A percentile compares a stretch with the other conserved stretches of the same genome.
These are phyloP conservation scores for Lentinus brumalis DNA, from an alignment of 768 basidiomycete genomes.

Conservation along the genomic window DNA sequence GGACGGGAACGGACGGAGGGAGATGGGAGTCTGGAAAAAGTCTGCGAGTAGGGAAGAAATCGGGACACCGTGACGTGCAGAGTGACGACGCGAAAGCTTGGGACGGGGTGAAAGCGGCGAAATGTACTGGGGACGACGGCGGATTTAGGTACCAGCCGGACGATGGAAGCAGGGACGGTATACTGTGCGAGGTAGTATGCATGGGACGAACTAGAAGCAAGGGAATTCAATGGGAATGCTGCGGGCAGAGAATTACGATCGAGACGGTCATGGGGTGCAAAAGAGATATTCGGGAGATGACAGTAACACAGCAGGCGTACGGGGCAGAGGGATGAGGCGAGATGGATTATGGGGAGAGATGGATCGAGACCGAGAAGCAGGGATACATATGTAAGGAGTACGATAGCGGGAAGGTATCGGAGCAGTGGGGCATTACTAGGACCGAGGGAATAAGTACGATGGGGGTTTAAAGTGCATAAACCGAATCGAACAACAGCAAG, in stretches of 20 bases:
- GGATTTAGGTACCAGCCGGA: constrained; percentile 5
- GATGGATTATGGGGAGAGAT: not conserved
- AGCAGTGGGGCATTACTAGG: not conserved
- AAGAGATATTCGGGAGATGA: constrained; percentile 3
- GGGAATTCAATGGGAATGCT: not conserved
- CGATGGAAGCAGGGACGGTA: not conserved
- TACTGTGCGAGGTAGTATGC: not conserved
- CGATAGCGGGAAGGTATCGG: constrained; percentile 4
- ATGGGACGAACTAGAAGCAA: constrained; percentile 1
- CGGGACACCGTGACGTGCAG: not conserved
- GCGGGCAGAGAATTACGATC: constrained; percentile 15
- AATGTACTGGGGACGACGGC: not conserved
- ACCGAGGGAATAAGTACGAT: not conserved
- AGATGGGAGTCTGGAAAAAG: not conserved
- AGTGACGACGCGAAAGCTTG: not conserved
- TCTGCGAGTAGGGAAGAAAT: not conserved
- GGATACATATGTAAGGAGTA: constrained; percentile 1
- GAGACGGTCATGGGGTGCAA: constrained; percentile 13
- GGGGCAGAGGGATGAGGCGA: constrained; percentile 16
- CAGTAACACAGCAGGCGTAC: constrained; percentile 9
- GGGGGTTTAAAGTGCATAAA: not conserved
- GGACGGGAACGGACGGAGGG: not conserved
- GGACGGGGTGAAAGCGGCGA: not conserved
- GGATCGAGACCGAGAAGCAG: not conserved
- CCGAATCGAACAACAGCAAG: constrained; percentile 16